Evolutionary conservation across 768 basidiomycete genomes (phyloP).

Genomic region (Myochromella boudieri): DNA sequence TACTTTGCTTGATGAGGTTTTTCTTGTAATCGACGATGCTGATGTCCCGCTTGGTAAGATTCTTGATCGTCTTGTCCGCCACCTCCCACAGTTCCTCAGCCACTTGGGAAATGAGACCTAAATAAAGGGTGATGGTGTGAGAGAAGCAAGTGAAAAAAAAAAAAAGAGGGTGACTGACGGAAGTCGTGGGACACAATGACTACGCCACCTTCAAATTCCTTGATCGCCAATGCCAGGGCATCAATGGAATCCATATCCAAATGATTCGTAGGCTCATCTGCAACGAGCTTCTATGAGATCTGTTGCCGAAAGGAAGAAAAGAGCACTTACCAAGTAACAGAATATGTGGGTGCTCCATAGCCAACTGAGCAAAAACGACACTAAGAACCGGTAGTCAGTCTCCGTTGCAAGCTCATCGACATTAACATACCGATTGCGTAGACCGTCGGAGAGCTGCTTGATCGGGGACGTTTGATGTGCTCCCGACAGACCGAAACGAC

Average conservation of each 20-base stretch:
- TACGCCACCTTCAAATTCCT: constrained; percentile 95
- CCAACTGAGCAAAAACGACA: constrained; percentile 93
- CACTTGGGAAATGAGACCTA: constrained; percentile 94
- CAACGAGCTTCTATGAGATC: not conserved
- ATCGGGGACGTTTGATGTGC: constrained; percentile 93
- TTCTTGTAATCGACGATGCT: constrained; percentile 94
- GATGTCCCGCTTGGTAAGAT: constrained; percentile 89
- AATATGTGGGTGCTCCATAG: constrained; percentile 98
- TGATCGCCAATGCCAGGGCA: constrained; percentile 92
- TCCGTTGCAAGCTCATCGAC: not conserved
- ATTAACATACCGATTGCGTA: constrained; percentile 80
- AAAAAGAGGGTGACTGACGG: constrained; percentile 57
- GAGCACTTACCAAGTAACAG: constrained; percentile 68
- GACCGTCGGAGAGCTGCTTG: constrained; percentile 91
- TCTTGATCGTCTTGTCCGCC: constrained; percentile 88
- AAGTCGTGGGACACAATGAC: constrained; percentile 99
- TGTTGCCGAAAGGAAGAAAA: constrained; percentile 8
- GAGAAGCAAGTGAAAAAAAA: constrained; percentile 6
- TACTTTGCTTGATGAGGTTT: constrained; percentile 77
- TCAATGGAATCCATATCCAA: constrained; percentile 98
- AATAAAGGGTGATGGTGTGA: constrained; percentile 1
- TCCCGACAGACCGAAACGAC: constrained; percentile 93
- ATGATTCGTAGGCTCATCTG: constrained; percentile 95
- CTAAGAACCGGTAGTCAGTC: constrained; percentile 33
- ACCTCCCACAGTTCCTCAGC: constrained; percentile 99